Conservation (phyloP, 192 early-diverging fungal species). For the Fimicolochytrium jonesii region DNA sequence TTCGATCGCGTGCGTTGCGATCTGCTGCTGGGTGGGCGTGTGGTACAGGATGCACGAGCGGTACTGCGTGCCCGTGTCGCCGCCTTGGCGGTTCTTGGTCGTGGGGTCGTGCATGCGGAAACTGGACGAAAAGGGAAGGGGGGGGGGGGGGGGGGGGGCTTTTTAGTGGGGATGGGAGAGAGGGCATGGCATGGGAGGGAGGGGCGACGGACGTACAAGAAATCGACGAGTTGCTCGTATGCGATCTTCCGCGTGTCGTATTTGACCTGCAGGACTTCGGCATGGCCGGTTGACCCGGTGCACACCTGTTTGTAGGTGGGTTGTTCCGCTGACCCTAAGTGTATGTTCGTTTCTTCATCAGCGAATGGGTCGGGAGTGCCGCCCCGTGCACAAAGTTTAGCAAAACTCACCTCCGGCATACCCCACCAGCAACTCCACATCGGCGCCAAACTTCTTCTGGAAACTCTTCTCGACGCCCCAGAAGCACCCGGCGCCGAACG, state of each 20-base stretch:
- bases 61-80: conserved; percentile 83
- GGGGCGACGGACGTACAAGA: conserved; percentile 77
- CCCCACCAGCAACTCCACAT: conserved; percentile 60
- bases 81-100: conserved; percentile 75
- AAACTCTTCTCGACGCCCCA: conserved; percentile 60
- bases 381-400: too few species aligned
- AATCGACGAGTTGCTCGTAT: conserved; percentile 71
- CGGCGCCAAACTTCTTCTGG: conserved; percentile 39
- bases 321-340: too few species aligned
- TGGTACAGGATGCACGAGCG: conserved; percentile 85
- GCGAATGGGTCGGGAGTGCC: too few species aligned
- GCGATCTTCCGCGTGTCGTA: conserved; percentile 68
- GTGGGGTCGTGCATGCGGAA: conserved; percentile 73
- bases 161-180: too few species aligned
- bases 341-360: too few species aligned
- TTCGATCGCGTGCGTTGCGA: conserved; percentile 69
- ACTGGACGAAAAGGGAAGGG: too few species aligned
- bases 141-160: too few species aligned
- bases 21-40: conserved; percentile 62
- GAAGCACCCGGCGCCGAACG: conserved; percentile 93
- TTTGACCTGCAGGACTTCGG: conserved; percentile 75
- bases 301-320: conserved; percentile 54
- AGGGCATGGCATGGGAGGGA: too few species aligned
- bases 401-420: conserved; percentile 59
- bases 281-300: conserved; percentile 71